Conservation (phyloP, 495 filamentous ascomycete species). For the Sporormia fimetaria region DNA sequence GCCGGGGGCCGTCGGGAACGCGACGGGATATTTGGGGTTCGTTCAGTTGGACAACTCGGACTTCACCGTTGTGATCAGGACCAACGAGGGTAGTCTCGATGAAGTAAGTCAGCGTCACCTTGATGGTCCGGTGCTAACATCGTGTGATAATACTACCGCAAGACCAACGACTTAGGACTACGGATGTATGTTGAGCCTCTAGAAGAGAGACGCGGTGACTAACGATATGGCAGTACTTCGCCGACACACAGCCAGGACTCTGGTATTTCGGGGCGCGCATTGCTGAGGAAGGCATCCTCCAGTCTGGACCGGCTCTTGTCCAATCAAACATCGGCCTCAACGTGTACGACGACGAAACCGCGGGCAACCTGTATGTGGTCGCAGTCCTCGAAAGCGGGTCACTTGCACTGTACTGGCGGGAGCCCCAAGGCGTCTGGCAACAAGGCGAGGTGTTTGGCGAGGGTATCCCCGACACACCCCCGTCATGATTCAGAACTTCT, state of each 20-base stretch:
- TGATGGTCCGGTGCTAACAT: too few species aligned
- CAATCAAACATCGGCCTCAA: constrained; percentile 2
- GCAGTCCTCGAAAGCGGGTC: neutral
- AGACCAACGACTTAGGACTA: too few species aligned
- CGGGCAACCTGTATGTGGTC: constrained; percentile 1
- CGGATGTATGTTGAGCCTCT: too few species aligned
- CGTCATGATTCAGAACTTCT: constrained; percentile 6
- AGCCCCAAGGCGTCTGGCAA: neutral
- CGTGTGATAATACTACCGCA: too few species aligned
- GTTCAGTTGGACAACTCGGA: constrained; percentile 5
- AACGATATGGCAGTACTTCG: too few species aligned
- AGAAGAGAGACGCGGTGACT: too few species aligned
- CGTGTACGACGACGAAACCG: neutral
- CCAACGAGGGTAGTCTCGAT: too few species aligned
- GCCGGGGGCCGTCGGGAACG: neutral
- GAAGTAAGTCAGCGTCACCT: too few species aligned
- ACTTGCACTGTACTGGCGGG: neutral
- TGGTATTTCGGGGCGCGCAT: too few species aligned
- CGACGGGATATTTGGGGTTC: neutral
- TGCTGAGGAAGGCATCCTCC: neutral
- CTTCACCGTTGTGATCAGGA: constrained; percentile 1
- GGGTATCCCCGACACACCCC: constrained; percentile 1
- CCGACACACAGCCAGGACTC: too few species aligned
- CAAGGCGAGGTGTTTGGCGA: constrained; percentile 1
- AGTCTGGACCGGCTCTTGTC: constrained; percentile 1